These are phyloP conservation scores for Pichia cabralensis DNA, from an alignment of 805 yeast species.

Conservation along the genomic window DNA sequence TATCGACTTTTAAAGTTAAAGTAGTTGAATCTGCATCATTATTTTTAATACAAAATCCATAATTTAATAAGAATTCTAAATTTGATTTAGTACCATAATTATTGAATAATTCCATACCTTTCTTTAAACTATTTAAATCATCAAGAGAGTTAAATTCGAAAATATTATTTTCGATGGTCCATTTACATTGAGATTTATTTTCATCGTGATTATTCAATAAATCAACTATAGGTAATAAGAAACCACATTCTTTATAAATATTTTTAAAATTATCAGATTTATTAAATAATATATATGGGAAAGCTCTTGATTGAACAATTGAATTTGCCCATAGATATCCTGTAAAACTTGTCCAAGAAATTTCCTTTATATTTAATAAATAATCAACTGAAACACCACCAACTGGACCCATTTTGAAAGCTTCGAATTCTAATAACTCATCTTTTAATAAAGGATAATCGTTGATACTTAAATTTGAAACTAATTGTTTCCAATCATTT, in stretches of 20 bases:
- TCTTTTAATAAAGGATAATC: conserved; percentile 11
- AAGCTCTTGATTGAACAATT: conserved; percentile 68
- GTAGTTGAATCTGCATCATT: conserved; percentile 47
- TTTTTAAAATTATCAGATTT: conserved; percentile 19
- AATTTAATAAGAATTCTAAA: conserved; percentile 55
- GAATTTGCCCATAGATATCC: conserved; percentile 69
- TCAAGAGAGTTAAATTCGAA: conserved; percentile 32
- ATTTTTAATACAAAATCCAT: conserved; percentile 59
- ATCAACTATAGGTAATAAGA: conserved; percentile 73
- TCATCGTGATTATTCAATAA: conserved; percentile 59
- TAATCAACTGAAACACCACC: conserved; percentile 13
- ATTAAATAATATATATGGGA: conserved; percentile 59
- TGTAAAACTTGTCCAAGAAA: conserved; percentile 53
- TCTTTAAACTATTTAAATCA: conserved; percentile 21
- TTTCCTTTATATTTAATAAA: conserved; percentile 9
- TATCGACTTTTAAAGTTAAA: conserved; percentile 50
- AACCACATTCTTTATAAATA: conserved; percentile 35
- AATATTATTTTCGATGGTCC: conserved; percentile 32
- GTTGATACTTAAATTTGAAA: conserved; percentile 15
- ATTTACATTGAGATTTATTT: conserved; percentile 41
- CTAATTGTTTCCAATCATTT: conserved; percentile 48
- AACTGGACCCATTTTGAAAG: conserved; percentile 12
- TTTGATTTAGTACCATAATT: conserved; percentile 74
- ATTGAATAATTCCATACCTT: conserved; percentile 59
- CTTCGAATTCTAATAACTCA: conserved; percentile 19